These are phyloP conservation scores for Zangia roseola DNA, from an alignment of 768 basidiomycete genomes.

Conservation along the genomic window DNA sequence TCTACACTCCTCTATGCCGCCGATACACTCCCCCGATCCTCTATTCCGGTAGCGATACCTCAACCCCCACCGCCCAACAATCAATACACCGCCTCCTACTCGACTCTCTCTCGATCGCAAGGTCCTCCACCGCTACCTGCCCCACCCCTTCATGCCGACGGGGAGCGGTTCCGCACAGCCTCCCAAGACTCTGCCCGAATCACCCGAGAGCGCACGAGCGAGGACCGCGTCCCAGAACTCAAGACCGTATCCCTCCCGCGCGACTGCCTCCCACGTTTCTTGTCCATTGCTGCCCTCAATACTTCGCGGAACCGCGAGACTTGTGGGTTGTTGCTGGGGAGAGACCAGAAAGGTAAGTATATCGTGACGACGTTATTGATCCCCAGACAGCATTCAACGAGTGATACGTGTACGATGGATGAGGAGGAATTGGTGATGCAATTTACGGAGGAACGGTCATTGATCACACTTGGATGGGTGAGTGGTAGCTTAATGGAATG, in stretches of 20 bases:
- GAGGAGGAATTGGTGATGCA: conserved; percentile 84
- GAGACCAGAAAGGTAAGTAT: conserved; percentile 54
- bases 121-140: conserved; percentile 24
- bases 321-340: conserved; percentile 83
- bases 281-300: conserved; percentile 75
- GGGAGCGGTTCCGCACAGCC: conserved; percentile 32
- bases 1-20: conserved; percentile 31
- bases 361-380: conserved; percentile 81
- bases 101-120: conserved; percentile 26
- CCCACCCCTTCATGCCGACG: conserved; percentile 22
- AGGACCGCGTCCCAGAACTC: conserved; percentile 43
- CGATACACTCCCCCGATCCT: conserved; percentile 35
- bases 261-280: conserved; percentile 71
- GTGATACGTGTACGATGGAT: conserved; percentile 92
- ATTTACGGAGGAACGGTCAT: conserved; percentile 76
- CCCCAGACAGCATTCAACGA: conserved; percentile 85
- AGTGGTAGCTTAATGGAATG: conserved; percentile 21
- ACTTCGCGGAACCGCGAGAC: conserved; percentile 81
- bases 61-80: conserved; percentile 5
- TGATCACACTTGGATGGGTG: conserved; percentile 93
- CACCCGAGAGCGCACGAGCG: conserved; percentile 26
- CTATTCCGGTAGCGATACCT: conserved; percentile 22
- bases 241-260: conserved; percentile 69
- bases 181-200: conserved; percentile 37
- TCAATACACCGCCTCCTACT: conserved; percentile 24